Evolutionary conservation across 2,329 filamentous ascomycete genomes (phyloP).

Genomic region (Fusarium sp.): DNA sequence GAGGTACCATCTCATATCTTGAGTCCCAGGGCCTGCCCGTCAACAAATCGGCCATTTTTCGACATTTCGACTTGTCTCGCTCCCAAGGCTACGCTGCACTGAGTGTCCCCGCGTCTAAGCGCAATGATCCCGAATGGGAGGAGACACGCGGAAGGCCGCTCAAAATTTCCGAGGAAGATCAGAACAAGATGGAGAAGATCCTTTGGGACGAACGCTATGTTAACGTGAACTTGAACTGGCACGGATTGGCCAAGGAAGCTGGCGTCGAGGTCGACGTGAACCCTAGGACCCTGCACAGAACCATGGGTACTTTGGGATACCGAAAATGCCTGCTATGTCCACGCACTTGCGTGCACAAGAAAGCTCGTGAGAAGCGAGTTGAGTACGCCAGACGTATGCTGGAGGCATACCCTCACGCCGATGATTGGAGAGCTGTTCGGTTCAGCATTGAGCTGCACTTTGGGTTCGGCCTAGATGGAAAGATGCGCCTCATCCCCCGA

Average conservation of each 20-base stretch:
- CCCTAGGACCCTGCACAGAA: constrained; percentile 51
- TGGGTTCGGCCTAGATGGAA: constrained; percentile 53
- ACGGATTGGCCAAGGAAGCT: constrained; percentile 49
- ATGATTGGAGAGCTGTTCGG: constrained; percentile 49
- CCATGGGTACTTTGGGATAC: constrained; percentile 53
- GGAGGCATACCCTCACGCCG: constrained; percentile 46
- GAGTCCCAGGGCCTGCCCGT: constrained; percentile 53
- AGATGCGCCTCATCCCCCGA: constrained; percentile 50
- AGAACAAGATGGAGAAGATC: constrained; percentile 52
- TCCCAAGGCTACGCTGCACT: constrained; percentile 54
- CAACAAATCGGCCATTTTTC: constrained; percentile 55
- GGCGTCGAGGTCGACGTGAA: constrained; percentile 50
- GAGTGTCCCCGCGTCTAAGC: constrained; percentile 48
- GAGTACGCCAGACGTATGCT: constrained; percentile 51
- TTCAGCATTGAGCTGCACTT: constrained; percentile 55
- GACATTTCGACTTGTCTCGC: constrained; percentile 53
- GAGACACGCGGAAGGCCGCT: constrained; percentile 52
- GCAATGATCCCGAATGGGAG: constrained; percentile 54
- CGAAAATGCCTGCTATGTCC: constrained; percentile 50
- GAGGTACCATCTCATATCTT: constrained; percentile 54
- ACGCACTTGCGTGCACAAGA: constrained; percentile 47
- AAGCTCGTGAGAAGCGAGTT: constrained; percentile 48
- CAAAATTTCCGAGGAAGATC: constrained; percentile 51
- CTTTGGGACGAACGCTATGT: constrained; percentile 53
- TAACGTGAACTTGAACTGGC: constrained; percentile 50